Conservation (phyloP, 2,329 filamentous ascomycete species). For the Lasiodiplodia hormozganensis region DNA sequence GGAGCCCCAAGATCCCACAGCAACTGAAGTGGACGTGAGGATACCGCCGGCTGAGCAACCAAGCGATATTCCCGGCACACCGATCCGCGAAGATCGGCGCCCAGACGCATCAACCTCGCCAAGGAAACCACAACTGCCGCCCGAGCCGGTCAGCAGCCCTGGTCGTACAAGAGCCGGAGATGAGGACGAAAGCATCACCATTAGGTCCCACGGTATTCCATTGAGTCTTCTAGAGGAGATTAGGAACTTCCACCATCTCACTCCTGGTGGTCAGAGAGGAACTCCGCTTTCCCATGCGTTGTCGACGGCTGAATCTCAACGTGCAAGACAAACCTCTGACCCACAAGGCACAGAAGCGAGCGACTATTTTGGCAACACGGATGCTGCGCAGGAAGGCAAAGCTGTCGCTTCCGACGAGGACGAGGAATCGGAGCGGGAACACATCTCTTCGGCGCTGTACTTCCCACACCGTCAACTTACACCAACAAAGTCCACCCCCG, state of each 20-base stretch:
- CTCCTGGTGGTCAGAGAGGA: conserved; percentile 53
- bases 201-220: conserved; percentile 47
- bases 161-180: not conserved
- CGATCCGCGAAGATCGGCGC: conserved; percentile 21
- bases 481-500: conserved; percentile 21
- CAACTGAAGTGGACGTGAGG: not conserved
- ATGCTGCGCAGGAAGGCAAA: conserved; percentile 26
- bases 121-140: conserved; percentile 21
- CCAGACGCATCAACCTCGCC: conserved; percentile 20
- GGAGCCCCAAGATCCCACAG: conserved; percentile 2
- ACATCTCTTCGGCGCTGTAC: conserved; percentile 86
- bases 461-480: conserved; percentile 72
- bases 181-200: not conserved
- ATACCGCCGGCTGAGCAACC: conserved; percentile 3
- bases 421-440: conserved; percentile 77
- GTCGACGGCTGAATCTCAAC: conserved; percentile 44
- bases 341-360: conserved; percentile 14
- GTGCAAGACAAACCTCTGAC: conserved; percentile 34
- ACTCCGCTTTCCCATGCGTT: conserved; percentile 62
- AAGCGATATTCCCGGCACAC: conserved; percentile 8
- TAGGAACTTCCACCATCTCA: conserved; percentile 60
- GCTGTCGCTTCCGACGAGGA: conserved; percentile 50
- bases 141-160: conserved; percentile 2
- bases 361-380: conserved; percentile 26
- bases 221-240: conserved; percentile 63